Percentiles rank a stretch among this genome's conserved stretches.
Conservation (phyloP, 2,329 filamentous ascomycete genomes). For the Pseudogymnoascus sp. region DNA sequence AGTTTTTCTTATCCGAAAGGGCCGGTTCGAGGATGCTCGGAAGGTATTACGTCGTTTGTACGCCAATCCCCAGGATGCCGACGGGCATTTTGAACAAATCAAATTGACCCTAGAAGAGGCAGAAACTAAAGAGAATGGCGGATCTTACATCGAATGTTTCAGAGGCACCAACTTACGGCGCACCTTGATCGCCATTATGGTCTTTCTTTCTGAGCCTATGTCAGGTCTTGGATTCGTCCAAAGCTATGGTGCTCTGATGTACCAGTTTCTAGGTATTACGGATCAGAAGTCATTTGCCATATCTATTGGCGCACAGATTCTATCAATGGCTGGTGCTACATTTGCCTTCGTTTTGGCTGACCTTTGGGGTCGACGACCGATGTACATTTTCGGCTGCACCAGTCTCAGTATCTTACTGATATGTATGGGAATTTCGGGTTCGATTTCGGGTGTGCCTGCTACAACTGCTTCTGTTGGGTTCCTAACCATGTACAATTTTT, state of each 20-base stretch:
- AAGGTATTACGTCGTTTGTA: background rate
- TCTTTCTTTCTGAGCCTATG: constrained; percentile 20
- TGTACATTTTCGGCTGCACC: constrained; percentile 24
- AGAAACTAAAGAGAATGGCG: constrained; percentile 12
- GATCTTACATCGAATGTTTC: constrained; percentile 19
- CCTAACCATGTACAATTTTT: constrained; percentile 3
- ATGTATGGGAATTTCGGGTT: constrained; percentile 27
- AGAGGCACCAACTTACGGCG: constrained; percentile 19
- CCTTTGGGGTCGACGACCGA: constrained; percentile 24
- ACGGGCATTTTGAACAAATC: constrained; percentile 19
- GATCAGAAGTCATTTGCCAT: constrained; percentile 26
- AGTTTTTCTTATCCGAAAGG: background rate
- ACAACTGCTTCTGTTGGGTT: constrained; percentile 18
- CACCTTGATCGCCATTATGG: constrained; percentile 17
- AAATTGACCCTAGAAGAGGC: constrained; percentile 19
- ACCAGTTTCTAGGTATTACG: constrained; percentile 27
- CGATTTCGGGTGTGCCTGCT: constrained; percentile 14
- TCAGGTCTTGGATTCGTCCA: constrained; percentile 19
- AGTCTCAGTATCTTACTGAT: constrained; percentile 20
- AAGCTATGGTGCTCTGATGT: constrained; percentile 22
- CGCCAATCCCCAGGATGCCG: background rate
- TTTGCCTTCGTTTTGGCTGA: background rate
- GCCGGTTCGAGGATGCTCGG: background rate
- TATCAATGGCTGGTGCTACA: background rate
- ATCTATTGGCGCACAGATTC: constrained; percentile 19